Percentiles rank a stretch among this genome's conserved stretches.
Evolutionary conservation across 2,329 filamentous ascomycete genomes (phyloP).

Genomic region (Annulohypoxylon truncatum): DNA sequence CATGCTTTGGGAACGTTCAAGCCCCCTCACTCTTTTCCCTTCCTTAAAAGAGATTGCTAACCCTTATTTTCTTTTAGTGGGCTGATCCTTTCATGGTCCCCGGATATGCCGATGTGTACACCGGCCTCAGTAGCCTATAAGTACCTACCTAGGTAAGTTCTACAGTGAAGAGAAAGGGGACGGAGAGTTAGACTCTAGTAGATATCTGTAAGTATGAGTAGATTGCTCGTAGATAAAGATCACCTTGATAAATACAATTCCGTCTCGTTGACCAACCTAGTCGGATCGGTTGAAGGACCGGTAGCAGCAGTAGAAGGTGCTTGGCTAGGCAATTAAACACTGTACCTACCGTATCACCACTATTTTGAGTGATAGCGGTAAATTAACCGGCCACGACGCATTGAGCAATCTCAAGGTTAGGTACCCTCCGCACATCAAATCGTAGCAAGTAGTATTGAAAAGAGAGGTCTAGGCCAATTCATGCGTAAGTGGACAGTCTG

Average conservation of each 20-base stretch:
- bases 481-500: not conserved
- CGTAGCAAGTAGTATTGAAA: not conserved
- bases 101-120: constrained; percentile 33
- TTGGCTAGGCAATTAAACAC: not conserved
- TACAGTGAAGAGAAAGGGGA: not conserved
- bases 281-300: not conserved
- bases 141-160: too few relatives aligned
- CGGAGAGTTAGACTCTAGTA: not conserved
- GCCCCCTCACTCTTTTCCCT: too few relatives aligned
- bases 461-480: not conserved
- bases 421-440: not conserved
- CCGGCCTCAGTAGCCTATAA: not conserved
- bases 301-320: not conserved
- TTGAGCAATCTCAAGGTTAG: not conserved
- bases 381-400: too few relatives aligned
- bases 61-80: constrained; percentile 26
- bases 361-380: not conserved
- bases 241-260: not conserved
- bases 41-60: not conserved
- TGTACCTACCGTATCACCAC: not conserved
- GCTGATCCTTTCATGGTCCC: constrained; percentile 38
- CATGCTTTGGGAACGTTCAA: too few relatives aligned
- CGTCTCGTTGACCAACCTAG: not conserved
- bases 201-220: not conserved
- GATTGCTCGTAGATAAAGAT: not conserved